Evolutionary conservation across 352 stramenopile genomes (phyloP), one percentile per base, ranked within the genome.

Genomic region (Phytophthora tentaculata): DNA sequence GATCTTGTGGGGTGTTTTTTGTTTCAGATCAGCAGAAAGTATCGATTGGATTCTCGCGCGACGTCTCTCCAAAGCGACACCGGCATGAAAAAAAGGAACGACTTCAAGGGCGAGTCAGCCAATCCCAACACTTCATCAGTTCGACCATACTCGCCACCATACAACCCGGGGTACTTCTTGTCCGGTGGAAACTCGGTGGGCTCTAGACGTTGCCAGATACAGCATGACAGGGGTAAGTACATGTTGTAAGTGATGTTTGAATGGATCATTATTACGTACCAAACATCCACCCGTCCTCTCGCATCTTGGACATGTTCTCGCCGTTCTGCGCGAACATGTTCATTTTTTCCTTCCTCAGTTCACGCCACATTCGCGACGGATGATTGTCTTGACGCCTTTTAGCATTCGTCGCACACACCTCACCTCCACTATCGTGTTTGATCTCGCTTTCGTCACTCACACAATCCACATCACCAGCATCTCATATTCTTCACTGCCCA

Each of bases 31-130:
- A 8, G 28, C 28, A 32, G 5, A 8, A 32, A 32, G 28, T 8
- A 32, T 5, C 9, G 28, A 32, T 32, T 32, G 5, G 28, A 32
- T 32, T 32, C 28, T 9, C 28, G 28, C 9, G 28, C 28, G 9
- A 32, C 28, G 9, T 9, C 5, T 8, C 8, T 32, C 28, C 28
- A 32, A 32, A 32, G 9, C 28, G 28, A 9, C 28, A 9, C 9
- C 28, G 28, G 28, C 62, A 69, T 57, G 24, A 69, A 64, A 7
- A 41, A 69, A 0, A 64, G 12, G 1, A 64, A 60, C 23, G 59
- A 17, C 19, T 62, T 45, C 20, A 62, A 17, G 10, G 45, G 52
- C 1, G 61, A 62, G 0, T 62, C 61, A 1, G 61, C 39, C 32
- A 62, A 29, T 2, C 4, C 14, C 0, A 57, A 8, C 3, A 68